phyloP scores from a whole-genome alignment of 768 basidiomycete genomes.

The Leccinum obscurum region DNA sequence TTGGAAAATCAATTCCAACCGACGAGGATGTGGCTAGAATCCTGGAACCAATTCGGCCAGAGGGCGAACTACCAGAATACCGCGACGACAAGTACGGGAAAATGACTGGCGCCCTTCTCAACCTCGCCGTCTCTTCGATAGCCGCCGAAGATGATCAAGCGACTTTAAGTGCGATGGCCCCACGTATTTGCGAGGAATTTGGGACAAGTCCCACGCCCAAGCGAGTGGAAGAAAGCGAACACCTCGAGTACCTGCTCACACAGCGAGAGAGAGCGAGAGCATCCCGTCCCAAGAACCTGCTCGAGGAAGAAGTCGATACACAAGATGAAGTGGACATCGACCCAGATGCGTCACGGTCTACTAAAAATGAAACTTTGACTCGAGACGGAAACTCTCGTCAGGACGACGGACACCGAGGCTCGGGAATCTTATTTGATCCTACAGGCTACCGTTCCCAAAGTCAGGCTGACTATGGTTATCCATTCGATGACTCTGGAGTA shows the following conservation, averaged over 20 bases:
- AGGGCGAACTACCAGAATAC: slow-evolving; percentile 17
- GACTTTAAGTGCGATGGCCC: slow-evolving; percentile 2
- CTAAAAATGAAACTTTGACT: neutral
- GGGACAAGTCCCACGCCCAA: slow-evolving; percentile 28
- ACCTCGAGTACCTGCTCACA: slow-evolving; percentile 27
- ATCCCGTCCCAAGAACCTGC: slow-evolving; percentile 1
- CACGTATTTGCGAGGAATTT: slow-evolving; percentile 24
- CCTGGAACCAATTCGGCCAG: slow-evolving; percentile 12
- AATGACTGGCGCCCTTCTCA: slow-evolving; percentile 14
- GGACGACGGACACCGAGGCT: neutral
- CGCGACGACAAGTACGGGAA: slow-evolving; percentile 14
- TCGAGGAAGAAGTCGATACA: slow-evolving; percentile 1
- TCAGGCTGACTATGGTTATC: neutral
- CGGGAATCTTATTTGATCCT: neutral
- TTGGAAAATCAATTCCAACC: slow-evolving; percentile 34
- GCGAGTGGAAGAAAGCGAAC: slow-evolving; percentile 11
- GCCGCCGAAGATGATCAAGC: slow-evolving; percentile 15
- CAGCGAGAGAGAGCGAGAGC: slow-evolving; percentile 23
- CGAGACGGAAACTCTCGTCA: neutral
- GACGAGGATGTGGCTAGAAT: slow-evolving; percentile 32
- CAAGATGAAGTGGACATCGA: neutral
- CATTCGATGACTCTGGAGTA: slow-evolving; percentile 18
- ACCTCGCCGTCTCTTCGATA: slow-evolving; percentile 1
- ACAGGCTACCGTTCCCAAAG: neutral
- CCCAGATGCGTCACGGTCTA: neutral